Percentiles rank a stretch among this genome's conserved stretches.
phyloP scores from a whole-genome alignment of 805 yeast genomes.

The Pichia occidentalis region DNA sequence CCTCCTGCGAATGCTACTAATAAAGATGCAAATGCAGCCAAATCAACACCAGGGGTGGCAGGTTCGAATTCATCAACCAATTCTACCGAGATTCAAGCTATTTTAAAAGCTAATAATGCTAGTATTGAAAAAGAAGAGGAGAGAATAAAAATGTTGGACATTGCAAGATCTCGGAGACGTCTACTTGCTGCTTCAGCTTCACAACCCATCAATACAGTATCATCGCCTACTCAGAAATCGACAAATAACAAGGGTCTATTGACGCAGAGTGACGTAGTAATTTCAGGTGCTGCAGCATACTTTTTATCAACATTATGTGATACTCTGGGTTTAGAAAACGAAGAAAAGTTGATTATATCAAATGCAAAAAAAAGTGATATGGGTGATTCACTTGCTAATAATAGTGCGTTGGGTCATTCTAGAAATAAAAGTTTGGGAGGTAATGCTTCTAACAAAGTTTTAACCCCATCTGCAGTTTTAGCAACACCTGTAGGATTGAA shows the following conservation, averaged over 20 bases:
- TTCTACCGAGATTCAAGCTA: conserved; percentile 19
- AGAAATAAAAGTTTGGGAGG: conserved; percentile 2
- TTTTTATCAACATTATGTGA: conserved; percentile 47
- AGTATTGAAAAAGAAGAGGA: conserved; percentile 26
- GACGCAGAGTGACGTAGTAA: conserved; percentile 23
- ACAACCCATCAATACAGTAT: background rate
- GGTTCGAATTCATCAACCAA: conserved; percentile 16
- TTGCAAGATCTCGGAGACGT: conserved; percentile 38
- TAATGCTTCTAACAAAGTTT: conserved; percentile 9
- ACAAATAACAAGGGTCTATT: too few relatives aligned
- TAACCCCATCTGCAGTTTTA: conserved; percentile 35
- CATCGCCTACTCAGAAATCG: too few relatives aligned
- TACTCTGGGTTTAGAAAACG: conserved; percentile 40
- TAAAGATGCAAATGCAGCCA: conserved; percentile 6
- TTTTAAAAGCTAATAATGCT: conserved; percentile 28
- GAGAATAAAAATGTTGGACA: conserved; percentile 28
- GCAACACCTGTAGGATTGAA: conserved; percentile 33
- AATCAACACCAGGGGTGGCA: conserved; percentile 6
- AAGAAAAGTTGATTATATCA: conserved; percentile 23
- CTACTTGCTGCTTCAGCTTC: conserved; percentile 27
- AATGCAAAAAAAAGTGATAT: conserved; percentile 10
- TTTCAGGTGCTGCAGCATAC: conserved; percentile 40
- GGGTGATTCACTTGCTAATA: conserved; percentile 1
- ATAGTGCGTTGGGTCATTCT: background rate
- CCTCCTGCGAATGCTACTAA: conserved; percentile 10